Conservation (phyloP, 2,329 filamentous ascomycete species). For the Talaromyces albobiverticillius region DNA sequence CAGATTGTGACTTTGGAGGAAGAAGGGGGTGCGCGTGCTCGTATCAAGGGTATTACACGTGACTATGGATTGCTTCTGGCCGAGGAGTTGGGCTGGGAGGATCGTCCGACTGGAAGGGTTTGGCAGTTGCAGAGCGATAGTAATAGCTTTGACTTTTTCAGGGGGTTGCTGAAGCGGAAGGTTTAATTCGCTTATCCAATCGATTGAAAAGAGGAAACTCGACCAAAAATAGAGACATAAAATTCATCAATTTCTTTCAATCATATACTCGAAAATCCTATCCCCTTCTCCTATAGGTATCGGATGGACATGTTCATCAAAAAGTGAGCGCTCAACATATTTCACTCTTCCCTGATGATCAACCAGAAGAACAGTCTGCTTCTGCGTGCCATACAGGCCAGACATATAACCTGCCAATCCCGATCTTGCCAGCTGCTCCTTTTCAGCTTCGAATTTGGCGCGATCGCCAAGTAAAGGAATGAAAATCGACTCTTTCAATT, state of each 20-base stretch:
- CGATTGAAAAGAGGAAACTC: too few species aligned
- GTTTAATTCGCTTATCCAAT: slow-evolving; percentile 32
- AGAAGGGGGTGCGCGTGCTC: slow-evolving; percentile 70
- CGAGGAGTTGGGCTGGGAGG: slow-evolving; percentile 74
- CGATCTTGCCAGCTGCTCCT: slow-evolving; percentile 6
- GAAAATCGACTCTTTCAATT: slow-evolving; percentile 60
- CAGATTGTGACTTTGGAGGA: slow-evolving; percentile 75
- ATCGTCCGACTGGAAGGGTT: slow-evolving; percentile 70
- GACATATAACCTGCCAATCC: slow-evolving; percentile 35
- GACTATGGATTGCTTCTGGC: slow-evolving; percentile 86
- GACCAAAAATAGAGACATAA: neutral
- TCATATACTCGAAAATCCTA: slow-evolving; percentile 35
- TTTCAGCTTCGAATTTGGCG: slow-evolving; percentile 12
- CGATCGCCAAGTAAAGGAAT: slow-evolving; percentile 53
- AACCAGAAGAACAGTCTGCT: slow-evolving; percentile 61
- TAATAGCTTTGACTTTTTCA: slow-evolving; percentile 98
- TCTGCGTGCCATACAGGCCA: slow-evolving; percentile 62
- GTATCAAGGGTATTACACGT: slow-evolving; percentile 81
- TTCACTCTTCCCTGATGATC: slow-evolving; percentile 53
- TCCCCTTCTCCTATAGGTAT: slow-evolving; percentile 49
- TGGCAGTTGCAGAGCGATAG: slow-evolving; percentile 91
- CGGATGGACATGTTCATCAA: slow-evolving; percentile 50
- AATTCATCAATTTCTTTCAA: slow-evolving; percentile 18
- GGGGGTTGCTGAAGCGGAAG: slow-evolving; percentile 79
- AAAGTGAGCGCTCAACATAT: slow-evolving; percentile 63